Base-by-base conservation (phyloP, 1,284 basidiomycete genomes). In the Anthracocystis walkeri region DNA sequence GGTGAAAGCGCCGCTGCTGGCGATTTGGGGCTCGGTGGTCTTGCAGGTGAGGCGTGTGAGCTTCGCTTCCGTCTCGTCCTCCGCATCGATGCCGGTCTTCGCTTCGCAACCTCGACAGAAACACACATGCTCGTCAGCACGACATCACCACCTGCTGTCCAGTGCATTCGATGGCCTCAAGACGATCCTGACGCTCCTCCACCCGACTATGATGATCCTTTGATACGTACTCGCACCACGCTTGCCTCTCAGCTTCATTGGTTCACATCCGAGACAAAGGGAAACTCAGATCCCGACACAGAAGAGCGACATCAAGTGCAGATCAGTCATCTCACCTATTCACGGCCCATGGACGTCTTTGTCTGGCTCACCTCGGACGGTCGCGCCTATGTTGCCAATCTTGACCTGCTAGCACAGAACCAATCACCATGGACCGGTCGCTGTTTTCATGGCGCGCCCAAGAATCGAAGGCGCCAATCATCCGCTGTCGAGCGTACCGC, bases 131-230 rank as follows among this genome's bases (percentile, higher is more conserved):
- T 85, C 25, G 77, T 85, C 51, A 75, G 77, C 46, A 83, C 83
- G 14, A 58, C 58, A 0, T 57, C 61, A 8, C 83, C 83, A 0
- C 71, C 82, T 4, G 82, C 83, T 7, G 42, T 85, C 0, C 83
- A 85, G 52, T 77, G 72, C 51, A 77, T 85, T 41, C 71, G 79
- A n/a, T 85, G 83, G 83, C 83, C 81, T 1, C 45, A 44, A 31
- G 71, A 74, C 20, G 66, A 78, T 25, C 54, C 58, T 0, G 49
- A 69, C 25, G 66, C 72, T 20, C 65, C 72, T 4, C 54, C 65
- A 7, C 62, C 60, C 2, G 50, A 69, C 45, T 49, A 52, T 42
- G 44, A 66, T 6, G 68, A 78, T 48, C 66, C 68, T 16, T 49
- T 54, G 21, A 41, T 75, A n/a, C 62, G 67, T n/a, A 80, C 77